Conservation (phyloP, 2,329 filamentous ascomycete species). For the Paecilomyces dactylethromorphus region DNA sequence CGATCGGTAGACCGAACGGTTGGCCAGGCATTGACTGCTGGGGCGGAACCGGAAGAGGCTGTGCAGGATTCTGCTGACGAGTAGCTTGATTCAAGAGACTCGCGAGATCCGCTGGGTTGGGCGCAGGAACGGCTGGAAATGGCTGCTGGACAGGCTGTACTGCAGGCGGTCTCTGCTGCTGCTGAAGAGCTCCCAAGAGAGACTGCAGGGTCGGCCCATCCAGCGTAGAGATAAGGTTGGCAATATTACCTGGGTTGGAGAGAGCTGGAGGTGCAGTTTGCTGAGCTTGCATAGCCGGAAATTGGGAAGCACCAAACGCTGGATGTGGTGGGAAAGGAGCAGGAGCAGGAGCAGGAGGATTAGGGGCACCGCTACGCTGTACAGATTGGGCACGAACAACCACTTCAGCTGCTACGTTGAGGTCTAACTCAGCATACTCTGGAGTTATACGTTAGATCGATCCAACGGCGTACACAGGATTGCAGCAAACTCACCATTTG, state of each 20-base stretch:
- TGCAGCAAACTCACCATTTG: slow-evolving; percentile 49
- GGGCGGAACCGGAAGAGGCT: slow-evolving; percentile 21
- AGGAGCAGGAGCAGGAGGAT: slow-evolving; percentile 7
- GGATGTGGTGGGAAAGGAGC: slow-evolving; percentile 26
- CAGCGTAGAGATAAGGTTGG: slow-evolving; percentile 59
- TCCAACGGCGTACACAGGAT: background rate
- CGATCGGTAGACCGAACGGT: slow-evolving; percentile 21
- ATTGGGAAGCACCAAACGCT: slow-evolving; percentile 29
- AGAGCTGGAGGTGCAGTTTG: slow-evolving; percentile 27
- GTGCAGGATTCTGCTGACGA: slow-evolving; percentile 23
- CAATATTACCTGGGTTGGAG: slow-evolving; percentile 47
- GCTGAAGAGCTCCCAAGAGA: slow-evolving; percentile 56
- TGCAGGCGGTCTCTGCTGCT: slow-evolving; percentile 36
- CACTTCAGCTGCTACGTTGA: slow-evolving; percentile 70
- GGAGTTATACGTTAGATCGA: slow-evolving; percentile 12
- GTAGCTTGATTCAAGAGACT: slow-evolving; percentile 33
- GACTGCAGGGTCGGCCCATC: slow-evolving; percentile 66
- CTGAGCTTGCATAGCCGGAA: slow-evolving; percentile 20
- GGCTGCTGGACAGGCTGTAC: slow-evolving; percentile 27
- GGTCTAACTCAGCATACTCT: slow-evolving; percentile 80
- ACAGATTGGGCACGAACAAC: slow-evolving; percentile 54
- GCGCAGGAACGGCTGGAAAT: slow-evolving; percentile 24
- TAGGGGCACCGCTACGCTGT: slow-evolving; percentile 28
- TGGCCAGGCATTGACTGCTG: slow-evolving; percentile 22
- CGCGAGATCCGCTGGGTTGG: slow-evolving; percentile 33